Evolutionary conservation across 345 rosid genomes (phyloP), one percentile per base, ranked within the genome.

Genomic region (Cardamine resedifolia): DNA sequence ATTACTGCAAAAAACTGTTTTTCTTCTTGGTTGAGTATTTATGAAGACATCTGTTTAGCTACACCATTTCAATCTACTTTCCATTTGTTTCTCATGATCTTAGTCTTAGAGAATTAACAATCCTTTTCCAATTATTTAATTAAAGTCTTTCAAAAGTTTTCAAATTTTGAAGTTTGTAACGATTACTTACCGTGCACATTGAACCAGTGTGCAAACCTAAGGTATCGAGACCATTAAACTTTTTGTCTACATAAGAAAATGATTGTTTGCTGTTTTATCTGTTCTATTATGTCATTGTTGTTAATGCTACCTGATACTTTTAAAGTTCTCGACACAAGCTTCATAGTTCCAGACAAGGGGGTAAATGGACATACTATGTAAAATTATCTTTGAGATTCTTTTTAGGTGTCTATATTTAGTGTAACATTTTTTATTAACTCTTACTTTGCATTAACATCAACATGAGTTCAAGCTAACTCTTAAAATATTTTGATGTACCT

Each of bases 121-220:
- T 19, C 30, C 21, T 48, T 64, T 21, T 2, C 14, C 1, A 21
- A 64, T 47, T 30, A 48, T 7, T 45, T 58, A 28, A 11, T 19
- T 64, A n/a, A n/a, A 12, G 39, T 10, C 14, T 34, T 34, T 34
- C 12, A 9, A 2, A 9, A 34, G 10, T 10, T 1, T 34, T 23
- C 14, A 24, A 34, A 14, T 23, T 23, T 60, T 43, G n/a, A 19
- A 28, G 10, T 64, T 7, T 28, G 14, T 64, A 30, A 30, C 68
- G 47, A 28, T 64, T 7, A 64, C 38, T n/a, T 44, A 24, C 47
- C n/a, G 52, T 62, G 66, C 50, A 61, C 36, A 24, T n/a, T 31
- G 61, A 57, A 10, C 45, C 63, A 58, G 18, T 63, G 66, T 44
- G 39, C 39, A 44, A 43, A 16, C 53, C 47, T 47, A 63, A 28